Percentiles rank a stretch among this genome's conserved stretches.
phyloP scores from a whole-genome alignment of 2,329 filamentous ascomycete genomes.

The Colletotrichum magnum region DNA sequence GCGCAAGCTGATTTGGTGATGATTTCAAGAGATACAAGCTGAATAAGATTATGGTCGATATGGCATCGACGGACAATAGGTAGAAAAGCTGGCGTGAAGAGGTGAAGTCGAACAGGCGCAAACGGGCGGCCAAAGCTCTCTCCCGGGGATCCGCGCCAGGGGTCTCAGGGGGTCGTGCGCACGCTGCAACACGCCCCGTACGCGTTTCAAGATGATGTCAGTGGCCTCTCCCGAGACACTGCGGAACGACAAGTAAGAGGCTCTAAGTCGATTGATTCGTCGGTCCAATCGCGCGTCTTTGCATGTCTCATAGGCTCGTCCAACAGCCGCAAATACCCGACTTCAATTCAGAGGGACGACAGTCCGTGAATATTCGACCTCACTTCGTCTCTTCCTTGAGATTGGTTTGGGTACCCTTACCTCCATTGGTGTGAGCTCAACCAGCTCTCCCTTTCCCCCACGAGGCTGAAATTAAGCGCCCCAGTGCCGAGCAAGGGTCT shows the following conservation, averaged over 20 bases:
- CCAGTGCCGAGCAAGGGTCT: slow-evolving; percentile 37
- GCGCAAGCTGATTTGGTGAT: not conserved
- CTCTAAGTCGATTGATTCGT: slow-evolving; percentile 13
- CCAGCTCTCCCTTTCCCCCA: slow-evolving; percentile 15
- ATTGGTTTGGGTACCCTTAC: no score
- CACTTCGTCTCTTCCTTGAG: not conserved
- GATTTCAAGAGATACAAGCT: no score
- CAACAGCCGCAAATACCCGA: slow-evolving; percentile 31
- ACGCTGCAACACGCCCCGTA: not conserved
- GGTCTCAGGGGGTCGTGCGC: slow-evolving; percentile 1
- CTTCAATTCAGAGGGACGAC: not conserved
- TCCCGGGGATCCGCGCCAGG: slow-evolving; percentile 33
- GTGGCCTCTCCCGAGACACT: slow-evolving; percentile 5
- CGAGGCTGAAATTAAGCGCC: slow-evolving; percentile 30
- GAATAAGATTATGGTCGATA: not conserved
- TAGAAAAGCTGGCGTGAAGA: not conserved
- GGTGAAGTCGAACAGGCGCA: slow-evolving; percentile 15
- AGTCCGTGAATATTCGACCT: not conserved
- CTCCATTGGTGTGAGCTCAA: no score
- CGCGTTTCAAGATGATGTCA: slow-evolving; percentile 40
- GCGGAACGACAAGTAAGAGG: not conserved
- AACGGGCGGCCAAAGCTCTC: slow-evolving; percentile 53
- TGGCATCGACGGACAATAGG: not conserved
- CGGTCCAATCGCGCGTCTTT: not conserved
- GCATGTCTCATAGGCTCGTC: slow-evolving; percentile 4